Evolutionary conservation across 108 stramenopile genomes (phyloP).

Genomic region (Cyclotella atomus): DNA sequence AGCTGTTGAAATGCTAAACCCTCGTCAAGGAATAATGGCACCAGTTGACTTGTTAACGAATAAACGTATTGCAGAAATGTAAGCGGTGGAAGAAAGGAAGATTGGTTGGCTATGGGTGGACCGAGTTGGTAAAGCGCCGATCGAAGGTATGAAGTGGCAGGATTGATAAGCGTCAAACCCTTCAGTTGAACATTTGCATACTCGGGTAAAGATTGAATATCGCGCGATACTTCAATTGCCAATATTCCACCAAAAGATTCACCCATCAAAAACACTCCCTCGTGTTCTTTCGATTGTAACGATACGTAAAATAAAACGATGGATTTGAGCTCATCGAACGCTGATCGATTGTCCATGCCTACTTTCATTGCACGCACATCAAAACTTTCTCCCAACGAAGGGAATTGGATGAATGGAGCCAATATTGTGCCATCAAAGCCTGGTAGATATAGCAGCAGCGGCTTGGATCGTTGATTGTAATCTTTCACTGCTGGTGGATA

Average conservation of each 20-base stretch:
- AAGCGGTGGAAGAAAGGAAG: constrained; percentile 27
- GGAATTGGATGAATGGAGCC: constrained; percentile 84
- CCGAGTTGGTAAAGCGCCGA: constrained; percentile 70
- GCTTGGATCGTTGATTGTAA: constrained; percentile 57
- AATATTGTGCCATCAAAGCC: constrained; percentile 89
- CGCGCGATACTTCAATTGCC: constrained; percentile 71
- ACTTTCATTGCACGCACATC: constrained; percentile 80
- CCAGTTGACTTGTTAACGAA: constrained; percentile 52
- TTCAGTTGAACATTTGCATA: constrained; percentile 37
- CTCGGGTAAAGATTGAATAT: constrained; percentile 19
- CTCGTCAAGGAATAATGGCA: constrained; percentile 82
- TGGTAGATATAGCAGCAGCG: constrained; percentile 82
- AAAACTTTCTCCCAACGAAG: constrained; percentile 75
- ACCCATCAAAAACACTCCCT: constrained; percentile 76
- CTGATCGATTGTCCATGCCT: constrained; percentile 77
- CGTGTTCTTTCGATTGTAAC: constrained; percentile 24
- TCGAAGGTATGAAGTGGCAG: constrained; percentile 83
- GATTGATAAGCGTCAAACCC: constrained; percentile 83
- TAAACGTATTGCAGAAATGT: constrained; percentile 52
- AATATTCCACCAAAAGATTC: constrained; percentile 90
- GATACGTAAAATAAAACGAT: constrained; percentile 55
- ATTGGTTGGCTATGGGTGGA: constrained; percentile 65
- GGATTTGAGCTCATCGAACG: constrained; percentile 70
- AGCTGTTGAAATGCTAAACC: constrained; percentile 66
- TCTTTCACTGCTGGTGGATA: constrained; percentile 77